Conservation (phyloP, 1,284 basidiomycete species). For the Naganishia cerealis region DNA sequence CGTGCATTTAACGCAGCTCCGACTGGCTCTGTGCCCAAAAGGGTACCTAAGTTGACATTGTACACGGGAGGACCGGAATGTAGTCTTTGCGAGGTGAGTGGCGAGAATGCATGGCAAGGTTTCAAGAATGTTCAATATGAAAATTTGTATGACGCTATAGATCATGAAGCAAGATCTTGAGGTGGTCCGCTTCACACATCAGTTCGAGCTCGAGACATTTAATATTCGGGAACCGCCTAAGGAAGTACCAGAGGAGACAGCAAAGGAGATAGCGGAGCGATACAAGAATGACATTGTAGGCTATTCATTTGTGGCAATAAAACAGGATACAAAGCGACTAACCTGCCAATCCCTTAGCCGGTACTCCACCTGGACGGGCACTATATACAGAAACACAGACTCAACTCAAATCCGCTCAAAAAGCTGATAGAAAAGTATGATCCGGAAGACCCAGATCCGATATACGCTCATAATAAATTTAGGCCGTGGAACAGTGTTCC, state of each 20-base stretch:
- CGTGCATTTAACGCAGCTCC: slow-evolving; percentile 5
- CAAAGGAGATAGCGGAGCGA: slow-evolving; percentile 22
- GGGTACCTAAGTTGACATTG: slow-evolving; percentile 43
- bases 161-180: slow-evolving; percentile 45
- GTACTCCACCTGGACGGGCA: slow-evolving; percentile 50
- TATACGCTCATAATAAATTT: slow-evolving; percentile 28
- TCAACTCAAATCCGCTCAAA: slow-evolving; percentile 43
- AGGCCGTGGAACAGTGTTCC: slow-evolving; percentile 7
- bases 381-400: slow-evolving; percentile 49
- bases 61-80: slow-evolving; percentile 54
- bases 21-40: neutral
- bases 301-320: neutral
- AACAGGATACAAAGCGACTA: neutral
- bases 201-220: slow-evolving; percentile 47
- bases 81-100: slow-evolving; percentile 50
- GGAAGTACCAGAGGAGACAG: slow-evolving; percentile 19
- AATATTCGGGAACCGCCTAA: slow-evolving; percentile 51
- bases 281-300: slow-evolving; percentile 30
- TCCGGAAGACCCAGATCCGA: slow-evolving; percentile 23
- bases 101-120: neutral
- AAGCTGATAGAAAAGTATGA: slow-evolving; percentile 40
- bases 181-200: slow-evolving; percentile 41
- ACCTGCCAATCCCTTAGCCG: slow-evolving; percentile 39
- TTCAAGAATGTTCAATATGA: neutral
- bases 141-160: neutral